Conservation (phyloP, 2,329 filamentous ascomycete species). For the Diaporthe capsici region DNA sequence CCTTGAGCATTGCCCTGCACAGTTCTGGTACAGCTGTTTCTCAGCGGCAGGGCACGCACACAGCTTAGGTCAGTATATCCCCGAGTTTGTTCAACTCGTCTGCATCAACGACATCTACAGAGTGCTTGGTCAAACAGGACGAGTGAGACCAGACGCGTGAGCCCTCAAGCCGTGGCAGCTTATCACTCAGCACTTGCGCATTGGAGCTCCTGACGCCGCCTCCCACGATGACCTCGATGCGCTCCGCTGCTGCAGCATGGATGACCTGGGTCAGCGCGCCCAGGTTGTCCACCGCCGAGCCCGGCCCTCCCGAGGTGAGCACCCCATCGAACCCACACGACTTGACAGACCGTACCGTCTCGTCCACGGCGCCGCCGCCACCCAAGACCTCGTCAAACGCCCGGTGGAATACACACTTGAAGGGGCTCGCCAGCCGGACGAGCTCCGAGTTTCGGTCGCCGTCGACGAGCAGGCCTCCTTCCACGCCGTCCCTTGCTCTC, state of each 20-base stretch:
- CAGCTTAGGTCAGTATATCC: not conserved
- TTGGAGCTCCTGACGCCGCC: constrained; percentile 65
- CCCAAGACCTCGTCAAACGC: constrained; percentile 66
- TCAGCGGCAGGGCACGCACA: not conserved
- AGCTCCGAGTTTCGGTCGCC: constrained; percentile 56
- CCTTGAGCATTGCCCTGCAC: too few species aligned
- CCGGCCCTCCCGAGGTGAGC: constrained; percentile 67
- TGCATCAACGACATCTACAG: constrained; percentile 34
- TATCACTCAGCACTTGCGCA: constrained; percentile 48
- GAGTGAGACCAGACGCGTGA: constrained; percentile 62
- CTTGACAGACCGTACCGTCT: constrained; percentile 54
- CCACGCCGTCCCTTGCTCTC: not conserved
- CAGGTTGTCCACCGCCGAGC: constrained; percentile 57
- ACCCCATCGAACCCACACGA: constrained; percentile 64
- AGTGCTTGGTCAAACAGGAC: constrained; percentile 54
- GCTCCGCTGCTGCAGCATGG: constrained; percentile 42
- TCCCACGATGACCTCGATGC: constrained; percentile 65
- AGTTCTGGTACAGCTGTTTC: too few species aligned
- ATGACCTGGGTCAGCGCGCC: constrained; percentile 55
- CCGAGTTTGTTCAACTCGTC: constrained; percentile 37
- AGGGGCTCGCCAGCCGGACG: constrained; percentile 57
- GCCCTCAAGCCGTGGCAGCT: constrained; percentile 45
- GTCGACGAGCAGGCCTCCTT: constrained; percentile 53
- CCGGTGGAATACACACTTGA: constrained; percentile 67
- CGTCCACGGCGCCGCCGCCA: constrained; percentile 34